Base-by-base conservation (phyloP, 1,284 basidiomycete species). In the Exobasidium rhododendri region DNA sequence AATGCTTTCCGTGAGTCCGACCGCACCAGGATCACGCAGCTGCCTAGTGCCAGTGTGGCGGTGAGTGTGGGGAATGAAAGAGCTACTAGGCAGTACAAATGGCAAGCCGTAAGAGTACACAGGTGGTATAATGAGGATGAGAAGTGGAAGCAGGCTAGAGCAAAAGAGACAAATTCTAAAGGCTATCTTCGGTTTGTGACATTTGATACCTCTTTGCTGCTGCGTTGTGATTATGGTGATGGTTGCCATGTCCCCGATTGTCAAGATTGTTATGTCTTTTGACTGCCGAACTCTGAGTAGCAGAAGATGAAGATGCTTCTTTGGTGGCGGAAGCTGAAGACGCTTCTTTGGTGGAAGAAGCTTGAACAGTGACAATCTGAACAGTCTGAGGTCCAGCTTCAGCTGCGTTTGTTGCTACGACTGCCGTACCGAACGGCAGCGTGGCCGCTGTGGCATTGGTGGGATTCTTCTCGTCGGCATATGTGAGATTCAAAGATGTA, bases 401-500 rank as follows among this genome's bases (percentile, higher is more conserved):
- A 40, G 17, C 35, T 6, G 47, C 4, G 13, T 50, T 50, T 5
- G 4, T 26, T n/a, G 47, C 47, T 4, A 50, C 47, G 5, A 50
- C 4, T 3, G 20, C 47, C 4, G 2, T 50, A 24, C 47, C 47
- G 5, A 50, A 50, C 28, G 47, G 47, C 47, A 50, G 22, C 28
- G 22, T 13, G 4, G 47, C 4, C 22, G 14, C 13, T 17, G 13
- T 13, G 2, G 47, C 13, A 24, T 5, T 26, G 13, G 7, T 47
- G 11, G 46, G 7, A 47, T 7, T 47, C 10, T 7, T 40, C 7
- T 7, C 35, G 17, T 40, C 35, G n/a, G n/a, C n/a, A 17, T 40
- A 40, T 7, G 69, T 69, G 0, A 69, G 52, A 43, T 72, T 66
- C 50, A 74, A 52, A 40, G 61, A 65, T n/a, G 32, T 31, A 30